Evolutionary conservation across 345 rosid species (phyloP), one percentile per base, ranked within the genome.

Genomic region (Turritis glabra): DNA sequence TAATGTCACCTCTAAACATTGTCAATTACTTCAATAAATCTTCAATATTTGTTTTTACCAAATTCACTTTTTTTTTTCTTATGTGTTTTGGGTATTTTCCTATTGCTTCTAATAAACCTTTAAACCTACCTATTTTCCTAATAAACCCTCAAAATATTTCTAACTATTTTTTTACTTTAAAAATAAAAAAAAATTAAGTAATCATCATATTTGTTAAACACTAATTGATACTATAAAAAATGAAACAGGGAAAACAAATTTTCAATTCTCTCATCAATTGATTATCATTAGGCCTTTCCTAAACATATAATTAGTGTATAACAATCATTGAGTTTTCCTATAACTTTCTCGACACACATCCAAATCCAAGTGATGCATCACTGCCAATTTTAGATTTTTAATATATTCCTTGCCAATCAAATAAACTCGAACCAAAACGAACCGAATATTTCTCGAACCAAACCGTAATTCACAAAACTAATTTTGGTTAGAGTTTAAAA

Each of bases 381-480:
- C 57, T 29, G 43, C n/a, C 70, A 48, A 7, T 5, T 32, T 48
- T 59, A 21, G 4, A 13, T 3, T 37, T 8, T 33, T 48, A 37
- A 37, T 37, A 37, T 11, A 10, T 52, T 54, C 12, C 32, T 30
- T 37, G 12, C 8, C 18, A 67, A 37, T 21, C 48, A 40, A 59
- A 47, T 1, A 19, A 27, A 55, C 2, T 1, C 8, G 47, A 71
- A 48, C 58, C 68, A 37, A 33, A 71, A 5, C 30, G 22, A 71
- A 71, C 68, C 69, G 43, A 56, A 27, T 13, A 3, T 2, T 55
- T 27, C 1, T 21, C 23, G 23, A 72, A 44, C 22, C 64, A 54
- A 64, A 73, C 71, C 77, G 57, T n/a, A 13, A 26, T 64, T 26
- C 18, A 38, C 53, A 62, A 51, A 62, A 5, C 17, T 15, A 57